Evolutionary conservation across 176 grass and related monocot genomes (phyloP), one percentile per base, ranked within the genome.

Genomic region (Avena atlantica): DNA sequence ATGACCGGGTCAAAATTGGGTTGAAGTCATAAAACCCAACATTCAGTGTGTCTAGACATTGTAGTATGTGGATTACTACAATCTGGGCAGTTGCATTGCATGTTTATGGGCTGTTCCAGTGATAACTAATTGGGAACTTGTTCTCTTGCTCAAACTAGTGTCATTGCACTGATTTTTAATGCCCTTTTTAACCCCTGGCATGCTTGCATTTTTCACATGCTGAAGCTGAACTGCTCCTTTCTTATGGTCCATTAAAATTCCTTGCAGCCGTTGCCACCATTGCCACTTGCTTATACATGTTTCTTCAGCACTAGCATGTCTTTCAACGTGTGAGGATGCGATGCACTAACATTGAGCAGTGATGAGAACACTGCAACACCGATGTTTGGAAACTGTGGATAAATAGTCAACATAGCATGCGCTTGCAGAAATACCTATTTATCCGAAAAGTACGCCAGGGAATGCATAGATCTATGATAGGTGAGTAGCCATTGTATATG

Each of bases 251-350:
- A 17, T 56, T 56, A 56, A 53, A 53, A 53, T 53, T 12, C 51
- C 51, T 15, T 52, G 50, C 52, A 34, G 3, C 31, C 31, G 31
- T 4, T 34, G 31, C 31, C 31, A 55, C 15, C 52, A 1, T 16
- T 55, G 52, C 4, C 52, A 55, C 9, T 62, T 68, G 16, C 29
- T 9, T 68, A 17, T 1, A 70, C 25, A 40, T 81, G 44, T 62
- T 19, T 81, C 44, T 81, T 81, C 8, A 64, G 44, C 66, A 27
- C 27, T 42, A 87, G 8, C 27, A 55, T 25, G 59, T 76, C 34
- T 45, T 16, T 50, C 4, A 15, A 71, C 19, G 25, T 51, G 20
- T 29, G 8, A 74, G 44, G 19, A 64, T 81, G 17, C 21, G 58
- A 23, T 37, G 44, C 40, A 67, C 29, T 52, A 16, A 56, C 25